phyloP scores from a whole-genome alignment of 2,329 filamentous ascomycete species.

The Phyllosticta citribraziliensis region DNA sequence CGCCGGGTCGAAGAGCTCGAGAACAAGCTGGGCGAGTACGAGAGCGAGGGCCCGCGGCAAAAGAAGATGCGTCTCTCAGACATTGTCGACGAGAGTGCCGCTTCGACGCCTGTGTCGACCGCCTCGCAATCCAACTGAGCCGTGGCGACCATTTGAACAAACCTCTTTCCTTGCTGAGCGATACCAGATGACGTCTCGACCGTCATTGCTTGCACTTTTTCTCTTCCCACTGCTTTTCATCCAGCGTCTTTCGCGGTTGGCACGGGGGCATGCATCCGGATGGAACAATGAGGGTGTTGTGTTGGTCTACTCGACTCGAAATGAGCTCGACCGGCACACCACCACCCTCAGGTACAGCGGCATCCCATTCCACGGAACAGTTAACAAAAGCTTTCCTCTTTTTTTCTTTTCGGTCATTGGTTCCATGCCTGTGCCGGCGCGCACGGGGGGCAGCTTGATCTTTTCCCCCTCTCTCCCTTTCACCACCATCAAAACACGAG shows the following conservation, averaged over 20 bases:
- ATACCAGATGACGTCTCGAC: slow-evolving; percentile 3
- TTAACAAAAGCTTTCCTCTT: not conserved
- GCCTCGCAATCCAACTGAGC: slow-evolving; percentile 11
- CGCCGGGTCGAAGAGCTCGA: slow-evolving; percentile 61
- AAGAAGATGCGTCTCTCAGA: slow-evolving; percentile 50
- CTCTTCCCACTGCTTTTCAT: not conserved
- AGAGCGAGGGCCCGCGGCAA: slow-evolving; percentile 36
- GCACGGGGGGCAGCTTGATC: not conserved
- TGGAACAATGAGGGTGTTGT: not conserved
- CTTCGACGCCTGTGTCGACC: slow-evolving; percentile 23
- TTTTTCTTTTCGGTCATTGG: not conserved
- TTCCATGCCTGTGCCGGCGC: not conserved
- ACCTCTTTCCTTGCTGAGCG: not conserved
- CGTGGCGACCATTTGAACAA: not conserved
- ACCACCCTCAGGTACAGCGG: not conserved
- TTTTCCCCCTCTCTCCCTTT: not conserved
- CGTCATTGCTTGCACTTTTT: not conserved
- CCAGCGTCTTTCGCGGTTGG: not conserved
- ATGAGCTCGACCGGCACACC: not conserved
- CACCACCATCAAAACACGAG: not conserved
- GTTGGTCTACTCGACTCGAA: not conserved
- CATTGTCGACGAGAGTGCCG: slow-evolving; percentile 37
- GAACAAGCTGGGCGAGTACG: slow-evolving; percentile 16
- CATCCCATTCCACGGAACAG: not conserved
- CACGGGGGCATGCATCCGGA: not conserved